Base-by-base conservation (phyloP, 306 rosid genomes). In the Gastrolobium villosum region DNA sequence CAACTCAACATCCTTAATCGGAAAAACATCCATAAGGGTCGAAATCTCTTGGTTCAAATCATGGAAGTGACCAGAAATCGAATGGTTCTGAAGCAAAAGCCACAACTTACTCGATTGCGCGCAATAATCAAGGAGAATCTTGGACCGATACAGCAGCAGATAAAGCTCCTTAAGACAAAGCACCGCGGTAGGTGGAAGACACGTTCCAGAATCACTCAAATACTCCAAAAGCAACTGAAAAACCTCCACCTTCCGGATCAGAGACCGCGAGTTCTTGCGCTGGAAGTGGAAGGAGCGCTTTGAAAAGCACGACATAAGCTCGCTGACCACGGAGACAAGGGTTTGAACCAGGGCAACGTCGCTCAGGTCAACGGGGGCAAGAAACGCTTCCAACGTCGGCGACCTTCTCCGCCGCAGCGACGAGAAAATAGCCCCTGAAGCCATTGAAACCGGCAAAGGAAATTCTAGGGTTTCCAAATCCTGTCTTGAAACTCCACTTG, bases 31-130 rank as follows among this genome's bases (percentile, higher is more conserved):
- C 64, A 94, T 79, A 77, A 94, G 93, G 59, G 95, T 92, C 43
- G 97, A 92, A 46, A 94, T 88, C 48, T 94, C 99, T 44, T 87
- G 90, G 65, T 92, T 92, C 90, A 94, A 76, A 78, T 94, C 99
- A 73, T 94, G 96, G 55, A 92, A 94, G 84, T 94, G 97, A 39
- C 94, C 97, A 1, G 99, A 92, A 53, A 94, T 89, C 4, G 99
- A 83, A 52, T 88, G 95, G 61, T 90, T 90, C 84, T 90, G 99
- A 80, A 94, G 97, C 87, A 94, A 76, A 49, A 94, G 92, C 99
- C 99, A 94, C 5, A 92, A 80, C 92, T 92, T 94, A 79, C 97
- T 81, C 11, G 99, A 90, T 15, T 89, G 93, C 0, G 89, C 86
- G 80, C 99, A 94, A 64, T 87, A 89, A 86, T 94, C 97, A 50